These are phyloP conservation scores for Rosa hybrid DNA, from an alignment of 331 rosid genomes.

Conservation along the genomic window DNA sequence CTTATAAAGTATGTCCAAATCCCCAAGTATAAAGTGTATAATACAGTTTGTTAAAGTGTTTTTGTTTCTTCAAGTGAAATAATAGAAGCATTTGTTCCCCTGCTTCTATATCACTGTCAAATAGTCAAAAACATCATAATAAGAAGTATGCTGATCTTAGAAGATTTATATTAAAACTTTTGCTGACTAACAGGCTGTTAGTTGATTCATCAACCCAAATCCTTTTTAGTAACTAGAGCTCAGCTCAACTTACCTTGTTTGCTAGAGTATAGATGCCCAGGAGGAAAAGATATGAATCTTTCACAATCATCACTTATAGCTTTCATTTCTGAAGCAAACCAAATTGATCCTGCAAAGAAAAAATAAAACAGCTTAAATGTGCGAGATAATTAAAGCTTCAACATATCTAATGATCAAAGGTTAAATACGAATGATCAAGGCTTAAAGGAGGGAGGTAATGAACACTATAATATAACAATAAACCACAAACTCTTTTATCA, in stretches of 20 bases:
- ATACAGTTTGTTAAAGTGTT: background rate
- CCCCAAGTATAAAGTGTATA: background rate
- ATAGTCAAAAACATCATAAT: background rate
- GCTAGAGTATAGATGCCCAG: constrained; percentile 97
- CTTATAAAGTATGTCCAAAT: background rate
- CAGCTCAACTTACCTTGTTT: constrained; percentile 59
- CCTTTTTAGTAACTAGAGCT: constrained; percentile 15
- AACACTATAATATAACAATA: background rate
- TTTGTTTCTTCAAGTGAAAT: background rate
- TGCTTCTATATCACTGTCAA: background rate
- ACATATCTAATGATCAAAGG: background rate
- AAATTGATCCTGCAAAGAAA: constrained; percentile 71
- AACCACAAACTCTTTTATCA: background rate
- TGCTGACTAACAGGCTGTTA: background rate
- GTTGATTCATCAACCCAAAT: constrained; percentile 1
- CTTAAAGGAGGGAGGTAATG: background rate
- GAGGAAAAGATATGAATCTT: constrained; percentile 81
- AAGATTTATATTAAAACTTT: background rate
- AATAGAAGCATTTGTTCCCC: background rate
- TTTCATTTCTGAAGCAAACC: constrained; percentile 99
- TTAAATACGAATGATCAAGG: background rate
- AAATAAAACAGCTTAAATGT: constrained; percentile 25
- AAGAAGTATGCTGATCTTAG: background rate
- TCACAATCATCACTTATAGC: constrained; percentile 96
- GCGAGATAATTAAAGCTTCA: background rate